phyloP scores from a whole-genome alignment of 306 rosid species.

The Cicer yamashitae region DNA sequence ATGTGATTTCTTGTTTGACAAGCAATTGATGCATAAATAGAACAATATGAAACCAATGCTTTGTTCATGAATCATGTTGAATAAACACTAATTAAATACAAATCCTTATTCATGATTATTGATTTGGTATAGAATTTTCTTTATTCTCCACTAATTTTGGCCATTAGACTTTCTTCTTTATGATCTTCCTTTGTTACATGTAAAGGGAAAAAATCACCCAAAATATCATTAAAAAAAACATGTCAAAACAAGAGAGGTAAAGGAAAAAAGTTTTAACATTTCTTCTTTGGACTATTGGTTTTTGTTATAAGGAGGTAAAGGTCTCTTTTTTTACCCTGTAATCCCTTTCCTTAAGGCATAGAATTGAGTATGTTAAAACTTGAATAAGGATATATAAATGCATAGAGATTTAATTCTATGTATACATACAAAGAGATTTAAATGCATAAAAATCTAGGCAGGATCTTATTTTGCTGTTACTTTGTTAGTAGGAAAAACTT shows the following conservation, averaged over 20 bases:
- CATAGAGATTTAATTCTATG: too few species aligned
- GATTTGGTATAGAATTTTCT: not conserved
- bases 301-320: too few species aligned
- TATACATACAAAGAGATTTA: too few species aligned
- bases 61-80: not conserved
- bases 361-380: too few species aligned
- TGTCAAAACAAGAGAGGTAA: too few species aligned
- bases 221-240: not conserved
- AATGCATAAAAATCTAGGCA: too few species aligned
- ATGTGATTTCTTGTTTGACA: slow-evolving; percentile 22
- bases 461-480: not conserved
- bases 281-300: too few species aligned
- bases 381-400: too few species aligned
- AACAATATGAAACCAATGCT: not conserved
- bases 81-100: not conserved
- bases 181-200: not conserved
- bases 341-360: too few species aligned
- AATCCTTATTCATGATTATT: not conserved
- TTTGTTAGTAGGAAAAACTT: slow-evolving; percentile 2
- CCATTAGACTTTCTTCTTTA: not conserved
- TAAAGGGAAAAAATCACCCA: not conserved
- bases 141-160: not conserved
- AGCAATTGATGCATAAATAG: slow-evolving; percentile 8
- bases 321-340: too few species aligned
- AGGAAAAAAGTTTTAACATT: too few species aligned